A percentile compares a stretch with the other conserved stretches of the same genome.
Evolutionary conservation across 257 asterid species (phyloP).

Genomic region (Apocynum venetum): DNA sequence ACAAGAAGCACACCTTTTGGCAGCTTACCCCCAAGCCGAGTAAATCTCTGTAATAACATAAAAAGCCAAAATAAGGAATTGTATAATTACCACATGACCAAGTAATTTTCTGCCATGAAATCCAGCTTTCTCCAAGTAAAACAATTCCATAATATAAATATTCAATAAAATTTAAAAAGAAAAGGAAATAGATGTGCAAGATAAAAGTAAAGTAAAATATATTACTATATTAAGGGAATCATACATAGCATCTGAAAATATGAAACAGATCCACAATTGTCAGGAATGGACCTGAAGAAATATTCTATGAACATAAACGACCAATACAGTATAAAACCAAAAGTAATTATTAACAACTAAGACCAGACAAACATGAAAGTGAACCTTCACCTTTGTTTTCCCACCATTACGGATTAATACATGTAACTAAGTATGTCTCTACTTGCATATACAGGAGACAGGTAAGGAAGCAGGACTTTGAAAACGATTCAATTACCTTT

Average conservation of each 20-base stretch:
- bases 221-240: not conserved
- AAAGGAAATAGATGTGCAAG: not conserved
- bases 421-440: not conserved
- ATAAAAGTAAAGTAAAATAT: not conserved
- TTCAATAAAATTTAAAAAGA: not conserved
- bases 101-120: not conserved
- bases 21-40: conserved; percentile 97
- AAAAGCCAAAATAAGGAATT: conserved; percentile 24
- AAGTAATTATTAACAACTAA: not conserved
- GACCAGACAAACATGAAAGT: not conserved
- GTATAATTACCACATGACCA: not conserved
- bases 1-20: conserved; percentile 94
- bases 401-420: not conserved
- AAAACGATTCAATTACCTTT: conserved; percentile 45
- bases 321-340: not conserved
- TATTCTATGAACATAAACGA: not conserved
- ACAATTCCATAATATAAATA: not conserved
- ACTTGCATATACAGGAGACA: not conserved
- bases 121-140: not conserved
- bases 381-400: not conserved
- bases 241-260: not conserved
- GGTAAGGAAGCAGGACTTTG: not conserved
- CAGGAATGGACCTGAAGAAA: not conserved
- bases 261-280: not conserved
- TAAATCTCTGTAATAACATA: conserved; percentile 63